Percentiles rank a stretch among this genome's conserved stretches.
These are phyloP conservation scores for Phialophora chinensis DNA, from an alignment of 2,329 filamentous ascomycete species.

Conservation along the genomic window DNA sequence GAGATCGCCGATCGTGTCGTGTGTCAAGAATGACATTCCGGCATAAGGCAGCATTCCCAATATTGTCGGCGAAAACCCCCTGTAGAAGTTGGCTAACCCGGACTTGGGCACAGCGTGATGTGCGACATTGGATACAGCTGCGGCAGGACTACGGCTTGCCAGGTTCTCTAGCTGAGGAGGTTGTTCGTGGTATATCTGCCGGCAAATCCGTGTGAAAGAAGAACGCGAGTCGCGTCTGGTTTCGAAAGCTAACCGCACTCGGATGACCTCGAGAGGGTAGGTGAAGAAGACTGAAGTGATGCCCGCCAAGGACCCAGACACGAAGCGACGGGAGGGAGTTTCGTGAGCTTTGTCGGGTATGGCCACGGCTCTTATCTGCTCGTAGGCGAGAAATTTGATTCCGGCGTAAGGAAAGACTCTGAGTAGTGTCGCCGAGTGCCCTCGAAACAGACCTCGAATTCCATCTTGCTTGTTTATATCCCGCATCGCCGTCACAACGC, in stretches of 20 bases:
- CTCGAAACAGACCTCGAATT: slow-evolving; percentile 78
- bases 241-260: slow-evolving; percentile 93
- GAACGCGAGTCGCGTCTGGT: slow-evolving; percentile 76
- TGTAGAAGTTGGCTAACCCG: slow-evolving; percentile 89
- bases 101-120: slow-evolving; percentile 64
- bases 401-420: slow-evolving; percentile 97
- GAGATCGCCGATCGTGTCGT: slow-evolving; percentile 86
- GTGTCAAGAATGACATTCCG: slow-evolving; percentile 91
- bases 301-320: slow-evolving; percentile 61
- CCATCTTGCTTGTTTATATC: slow-evolving; percentile 83
- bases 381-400: slow-evolving; percentile 97
- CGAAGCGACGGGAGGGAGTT: slow-evolving; percentile 72
- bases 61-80: slow-evolving; percentile 87
- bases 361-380: slow-evolving; percentile 83
- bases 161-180: slow-evolving; percentile 48
- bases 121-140: slow-evolving; percentile 49
- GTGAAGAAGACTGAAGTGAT: slow-evolving; percentile 94
- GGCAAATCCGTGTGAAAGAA: slow-evolving; percentile 76
- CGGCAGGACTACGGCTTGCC: slow-evolving; percentile 48
- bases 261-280: slow-evolving; percentile 90
- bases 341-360: slow-evolving; percentile 77
- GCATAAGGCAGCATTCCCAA: slow-evolving; percentile 97
- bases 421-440: slow-evolving; percentile 90
- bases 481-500: slow-evolving; percentile 78
- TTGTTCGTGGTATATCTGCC: slow-evolving; percentile 83